Evolutionary conservation across 2,329 filamentous ascomycete species (phyloP).

Genomic region (Cordyceps javanica): DNA sequence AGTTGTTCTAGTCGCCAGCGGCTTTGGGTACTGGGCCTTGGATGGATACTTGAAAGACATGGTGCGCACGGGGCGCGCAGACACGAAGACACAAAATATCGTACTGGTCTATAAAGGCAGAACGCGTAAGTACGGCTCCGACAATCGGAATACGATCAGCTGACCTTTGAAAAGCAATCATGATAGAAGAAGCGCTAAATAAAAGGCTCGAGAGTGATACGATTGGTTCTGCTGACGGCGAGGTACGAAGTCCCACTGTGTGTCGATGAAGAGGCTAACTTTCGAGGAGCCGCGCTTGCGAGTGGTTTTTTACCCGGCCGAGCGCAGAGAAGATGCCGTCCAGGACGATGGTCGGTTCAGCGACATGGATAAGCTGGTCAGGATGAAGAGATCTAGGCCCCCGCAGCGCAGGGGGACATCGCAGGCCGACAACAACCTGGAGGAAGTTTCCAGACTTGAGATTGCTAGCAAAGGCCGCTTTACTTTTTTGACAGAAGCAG

Average conservation of each 20-base stretch:
- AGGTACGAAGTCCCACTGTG: background rate
- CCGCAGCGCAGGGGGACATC: background rate
- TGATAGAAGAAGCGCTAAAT: background rate
- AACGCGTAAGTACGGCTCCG: background rate
- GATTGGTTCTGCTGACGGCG: background rate
- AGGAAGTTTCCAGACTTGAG: background rate
- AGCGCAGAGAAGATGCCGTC: background rate
- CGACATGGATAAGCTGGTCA: background rate
- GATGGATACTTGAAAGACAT: background rate
- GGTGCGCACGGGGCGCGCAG: background rate
- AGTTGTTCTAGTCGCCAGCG: background rate
- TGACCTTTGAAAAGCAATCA: background rate
- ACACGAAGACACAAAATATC: background rate
- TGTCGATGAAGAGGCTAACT: background rate
- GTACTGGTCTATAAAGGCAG: background rate
- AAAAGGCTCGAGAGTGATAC: background rate
- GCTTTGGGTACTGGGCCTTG: background rate
- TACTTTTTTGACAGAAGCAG: background rate
- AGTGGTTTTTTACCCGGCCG: background rate
- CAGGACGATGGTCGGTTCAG: background rate
- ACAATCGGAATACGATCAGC: background rate
- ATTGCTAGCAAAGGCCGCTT: background rate
- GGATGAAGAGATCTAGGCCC: background rate
- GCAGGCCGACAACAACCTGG: background rate
- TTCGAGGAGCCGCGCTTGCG: background rate